Conservation (phyloP, 345 rosid species). For the Citrus australasica region DNA sequence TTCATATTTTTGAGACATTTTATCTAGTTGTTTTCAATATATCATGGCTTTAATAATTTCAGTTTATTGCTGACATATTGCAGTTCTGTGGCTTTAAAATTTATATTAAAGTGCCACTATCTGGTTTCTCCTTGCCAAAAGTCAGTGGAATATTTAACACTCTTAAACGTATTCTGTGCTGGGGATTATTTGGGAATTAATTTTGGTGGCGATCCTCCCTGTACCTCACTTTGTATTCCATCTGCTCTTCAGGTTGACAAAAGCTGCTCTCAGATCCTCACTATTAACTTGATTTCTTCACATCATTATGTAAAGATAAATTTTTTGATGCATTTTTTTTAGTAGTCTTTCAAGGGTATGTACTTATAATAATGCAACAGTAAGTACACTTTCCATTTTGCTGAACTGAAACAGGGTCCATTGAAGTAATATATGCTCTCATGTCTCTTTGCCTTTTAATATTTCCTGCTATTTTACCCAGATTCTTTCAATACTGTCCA, state of each 20-base stretch:
- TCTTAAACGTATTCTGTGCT: neutral
- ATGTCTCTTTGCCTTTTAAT: no score
- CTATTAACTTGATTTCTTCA: neutral
- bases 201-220: neutral
- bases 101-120: neutral
- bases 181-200: neutral
- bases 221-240: neutral
- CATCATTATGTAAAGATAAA: neutral
- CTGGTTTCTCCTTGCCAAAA: neutral
- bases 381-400: neutral
- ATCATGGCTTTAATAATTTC: neutral
- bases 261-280: neutral
- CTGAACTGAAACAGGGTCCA: no score
- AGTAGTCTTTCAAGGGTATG: neutral
- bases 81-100: neutral
- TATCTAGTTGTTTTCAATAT: neutral
- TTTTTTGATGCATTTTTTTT: neutral
- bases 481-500: neutral
- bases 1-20: neutral
- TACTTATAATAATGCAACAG: neutral
- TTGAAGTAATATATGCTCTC: no score
- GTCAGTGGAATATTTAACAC: neutral
- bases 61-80: neutral
- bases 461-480: no score
- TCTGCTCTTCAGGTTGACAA: neutral